Conservation (phyloP, 306 rosid genomes). For the Vigna angularis region DNA sequence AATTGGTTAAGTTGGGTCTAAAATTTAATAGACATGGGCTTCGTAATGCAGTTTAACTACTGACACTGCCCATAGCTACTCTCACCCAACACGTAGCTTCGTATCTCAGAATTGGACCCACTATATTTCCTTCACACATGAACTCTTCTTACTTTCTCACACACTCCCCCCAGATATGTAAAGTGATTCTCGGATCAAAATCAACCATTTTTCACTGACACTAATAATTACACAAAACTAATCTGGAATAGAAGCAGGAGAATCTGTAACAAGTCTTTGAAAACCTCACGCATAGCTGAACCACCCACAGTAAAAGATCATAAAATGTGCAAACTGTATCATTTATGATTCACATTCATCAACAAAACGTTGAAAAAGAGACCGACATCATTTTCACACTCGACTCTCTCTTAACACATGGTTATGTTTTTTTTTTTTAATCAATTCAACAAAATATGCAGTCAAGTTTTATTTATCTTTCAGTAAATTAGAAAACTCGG, state of each 20-base stretch:
- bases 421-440: no score
- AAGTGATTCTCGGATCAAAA: neutral
- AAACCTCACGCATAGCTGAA: neutral
- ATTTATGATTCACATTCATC: slow-evolving; percentile 13
- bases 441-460: no score
- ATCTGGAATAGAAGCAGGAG: slow-evolving; percentile 36
- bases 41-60: slow-evolving; percentile 32
- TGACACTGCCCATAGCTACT: slow-evolving; percentile 11
- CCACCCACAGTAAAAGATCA: slow-evolving; percentile 26
- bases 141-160: neutral
- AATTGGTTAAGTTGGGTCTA: slow-evolving; percentile 44
- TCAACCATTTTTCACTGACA: slow-evolving; percentile 21
- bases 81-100: neutral
- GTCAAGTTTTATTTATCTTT: neutral
- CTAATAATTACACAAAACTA: slow-evolving; percentile 19
- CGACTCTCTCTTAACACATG: no score
- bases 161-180: neutral
- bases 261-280: slow-evolving; percentile 32
- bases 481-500: neutral
- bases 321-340: slow-evolving; percentile 33
- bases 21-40: slow-evolving; percentile 40
- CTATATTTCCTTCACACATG: neutral
- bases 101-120: neutral
- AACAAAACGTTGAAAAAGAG: no score
- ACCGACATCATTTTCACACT: no score